Percentiles rank a stretch among this genome's conserved stretches.
phyloP scores from a whole-genome alignment of 352 stramenopile species.

The Globisporangium spinosum region DNA sequence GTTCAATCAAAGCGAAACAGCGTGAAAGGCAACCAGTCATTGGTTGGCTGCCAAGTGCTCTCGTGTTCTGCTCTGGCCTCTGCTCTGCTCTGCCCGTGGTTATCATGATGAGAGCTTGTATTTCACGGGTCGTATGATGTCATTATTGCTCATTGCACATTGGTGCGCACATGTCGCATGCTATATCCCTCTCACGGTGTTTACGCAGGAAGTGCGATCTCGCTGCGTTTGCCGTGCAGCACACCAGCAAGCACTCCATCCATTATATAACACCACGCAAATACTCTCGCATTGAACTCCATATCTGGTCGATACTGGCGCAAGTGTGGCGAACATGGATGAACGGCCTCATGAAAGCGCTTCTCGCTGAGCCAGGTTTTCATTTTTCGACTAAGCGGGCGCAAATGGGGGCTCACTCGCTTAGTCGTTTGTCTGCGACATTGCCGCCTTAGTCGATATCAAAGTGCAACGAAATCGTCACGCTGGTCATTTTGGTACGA shows the following conservation, averaged over 20 bases:
- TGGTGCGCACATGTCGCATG: neutral
- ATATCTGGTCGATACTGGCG: neutral
- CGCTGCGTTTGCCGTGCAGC: neutral
- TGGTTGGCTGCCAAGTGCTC: neutral
- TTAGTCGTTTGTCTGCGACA: conserved; percentile 2
- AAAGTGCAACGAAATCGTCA: neutral
- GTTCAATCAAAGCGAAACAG: neutral
- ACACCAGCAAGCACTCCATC: neutral
- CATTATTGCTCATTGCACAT: neutral
- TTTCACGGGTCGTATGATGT: neutral
- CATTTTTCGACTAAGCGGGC: neutral
- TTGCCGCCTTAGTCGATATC: neutral
- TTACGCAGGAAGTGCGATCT: neutral
- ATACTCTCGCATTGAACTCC: neutral
- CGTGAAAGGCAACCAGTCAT: neutral
- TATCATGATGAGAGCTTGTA: neutral
- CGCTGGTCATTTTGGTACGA: neutral
- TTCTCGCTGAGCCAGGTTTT: neutral
- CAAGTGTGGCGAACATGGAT: neutral
- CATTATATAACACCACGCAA: neutral
- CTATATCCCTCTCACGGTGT: neutral
- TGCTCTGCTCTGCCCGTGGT: no score
- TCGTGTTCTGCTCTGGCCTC: no score
- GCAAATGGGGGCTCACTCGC: neutral
- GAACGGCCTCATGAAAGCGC: neutral